phyloP scores from a whole-genome alignment of 1,139 yeast genomes.

The Geotrichum klebahnii region DNA sequence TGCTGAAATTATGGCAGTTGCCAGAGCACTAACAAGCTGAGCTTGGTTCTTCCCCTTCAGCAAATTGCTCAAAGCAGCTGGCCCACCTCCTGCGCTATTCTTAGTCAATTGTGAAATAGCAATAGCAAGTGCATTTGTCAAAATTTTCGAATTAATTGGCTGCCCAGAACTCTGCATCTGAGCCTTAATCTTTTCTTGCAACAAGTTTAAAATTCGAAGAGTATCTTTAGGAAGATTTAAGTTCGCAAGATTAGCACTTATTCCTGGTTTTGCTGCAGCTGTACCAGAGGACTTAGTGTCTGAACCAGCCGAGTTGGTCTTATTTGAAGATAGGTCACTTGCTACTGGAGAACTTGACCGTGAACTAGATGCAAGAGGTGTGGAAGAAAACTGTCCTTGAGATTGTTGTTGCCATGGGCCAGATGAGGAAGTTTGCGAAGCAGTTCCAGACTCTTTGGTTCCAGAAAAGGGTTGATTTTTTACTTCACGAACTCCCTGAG shows the following conservation, averaged over 20 bases:
- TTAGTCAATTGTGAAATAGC: constrained; percentile 90
- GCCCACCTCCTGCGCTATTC: constrained; percentile 64
- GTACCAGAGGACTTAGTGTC: constrained; percentile 22
- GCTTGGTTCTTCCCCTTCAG: constrained; percentile 84
- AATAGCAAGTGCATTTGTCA: constrained; percentile 90
- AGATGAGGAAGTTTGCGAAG: neutral
- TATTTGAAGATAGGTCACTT: neutral
- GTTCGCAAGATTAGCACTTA: constrained; percentile 18
- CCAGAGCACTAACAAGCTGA: constrained; percentile 75
- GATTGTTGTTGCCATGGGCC: neutral
- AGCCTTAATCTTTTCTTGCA: constrained; percentile 39
- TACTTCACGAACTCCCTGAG: constrained; percentile 4
- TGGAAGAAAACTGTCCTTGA: neutral
- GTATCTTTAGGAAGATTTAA: constrained; percentile 37
- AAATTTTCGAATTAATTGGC: constrained; percentile 47
- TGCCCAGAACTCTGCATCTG: constrained; percentile 37
- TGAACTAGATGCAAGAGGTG: neutral
- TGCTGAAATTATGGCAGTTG: constrained; percentile 67
- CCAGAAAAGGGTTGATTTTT: constrained; percentile 1
- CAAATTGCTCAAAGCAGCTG: constrained; percentile 56
- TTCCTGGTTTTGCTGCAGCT: constrained; percentile 22
- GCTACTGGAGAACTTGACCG: neutral
- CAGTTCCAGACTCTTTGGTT: neutral
- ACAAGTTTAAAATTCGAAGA: constrained; percentile 35
- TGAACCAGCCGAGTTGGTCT: constrained; percentile 21